Conservation (phyloP, 2,329 filamentous ascomycete species). For the Alternaria metachromatica region DNA sequence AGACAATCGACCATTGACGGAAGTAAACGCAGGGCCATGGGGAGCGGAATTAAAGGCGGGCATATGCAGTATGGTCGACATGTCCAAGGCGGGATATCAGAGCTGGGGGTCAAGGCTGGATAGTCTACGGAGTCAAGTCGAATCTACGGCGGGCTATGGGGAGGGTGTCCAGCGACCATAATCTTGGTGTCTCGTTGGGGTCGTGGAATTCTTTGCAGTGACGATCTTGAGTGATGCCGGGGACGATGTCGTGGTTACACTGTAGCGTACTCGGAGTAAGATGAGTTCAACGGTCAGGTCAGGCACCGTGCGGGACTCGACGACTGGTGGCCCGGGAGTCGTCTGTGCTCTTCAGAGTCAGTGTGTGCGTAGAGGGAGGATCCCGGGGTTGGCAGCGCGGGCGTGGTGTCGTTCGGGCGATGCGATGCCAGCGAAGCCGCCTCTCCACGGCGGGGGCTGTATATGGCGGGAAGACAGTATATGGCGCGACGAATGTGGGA, state of each 20-base stretch:
- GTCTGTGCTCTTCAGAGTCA: not conserved
- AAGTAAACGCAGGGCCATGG: conserved; percentile 46
- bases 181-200: not conserved
- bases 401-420: conserved; percentile 8
- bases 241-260: conserved; percentile 30
- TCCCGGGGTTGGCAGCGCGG: not conserved
- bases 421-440: conserved; percentile 26
- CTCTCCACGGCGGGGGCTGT: conserved; percentile 27
- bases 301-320: not conserved
- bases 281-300: not conserved
- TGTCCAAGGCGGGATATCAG: conserved; percentile 15
- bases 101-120: not conserved
- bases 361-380: not conserved
- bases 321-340: not conserved
- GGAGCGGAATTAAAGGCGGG: conserved; percentile 35
- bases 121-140: not conserved
- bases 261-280: conserved; percentile 1
- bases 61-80: conserved; percentile 46
- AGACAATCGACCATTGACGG: conserved; percentile 44
- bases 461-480: conserved; percentile 43
- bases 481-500: conserved; percentile 33
- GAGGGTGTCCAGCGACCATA: conserved; percentile 7
- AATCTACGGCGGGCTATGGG: not conserved
- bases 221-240: not conserved
- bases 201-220: conserved; percentile 8